A percentile compares a stretch with the other conserved stretches of the same genome.
Evolutionary conservation across 176 grass and related monocot genomes (phyloP).

Genomic region (Tillandsia leiboldiana): DNA sequence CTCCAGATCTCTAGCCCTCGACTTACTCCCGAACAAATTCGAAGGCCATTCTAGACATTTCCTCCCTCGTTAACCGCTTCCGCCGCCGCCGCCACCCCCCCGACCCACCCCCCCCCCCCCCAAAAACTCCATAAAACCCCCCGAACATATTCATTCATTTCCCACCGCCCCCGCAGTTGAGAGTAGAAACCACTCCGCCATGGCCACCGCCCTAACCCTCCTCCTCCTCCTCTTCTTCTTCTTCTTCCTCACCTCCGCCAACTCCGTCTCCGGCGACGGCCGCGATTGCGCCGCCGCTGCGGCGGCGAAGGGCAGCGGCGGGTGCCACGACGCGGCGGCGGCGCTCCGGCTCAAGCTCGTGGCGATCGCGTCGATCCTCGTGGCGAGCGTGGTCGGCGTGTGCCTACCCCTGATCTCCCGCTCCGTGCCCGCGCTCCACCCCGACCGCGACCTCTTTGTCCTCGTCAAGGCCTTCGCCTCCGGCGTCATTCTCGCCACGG

Average conservation of each 20-base stretch:
- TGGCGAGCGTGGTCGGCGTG: slow-evolving; percentile 37
- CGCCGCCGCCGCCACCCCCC: background rate
- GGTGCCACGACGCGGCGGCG: slow-evolving; percentile 6
- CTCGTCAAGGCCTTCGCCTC: slow-evolving; percentile 84
- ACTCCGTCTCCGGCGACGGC: background rate
- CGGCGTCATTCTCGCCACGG: slow-evolving; percentile 81
- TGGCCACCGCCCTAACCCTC: background rate
- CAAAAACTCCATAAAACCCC: background rate
- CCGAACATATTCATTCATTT: background rate
- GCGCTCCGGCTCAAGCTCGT: slow-evolving; percentile 51
- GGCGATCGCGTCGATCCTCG: slow-evolving; percentile 51
- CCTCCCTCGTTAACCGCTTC: background rate
- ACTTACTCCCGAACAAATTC: background rate
- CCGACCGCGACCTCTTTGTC: slow-evolving; percentile 57
- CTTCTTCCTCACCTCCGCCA: background rate
- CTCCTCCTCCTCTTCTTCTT: background rate
- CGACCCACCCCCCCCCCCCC: no score
- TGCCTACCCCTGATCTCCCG: slow-evolving; percentile 57
- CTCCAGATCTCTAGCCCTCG: background rate
- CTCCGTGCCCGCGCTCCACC: slow-evolving; percentile 42
- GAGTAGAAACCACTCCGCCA: background rate
- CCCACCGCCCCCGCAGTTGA: background rate
- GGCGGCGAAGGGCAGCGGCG: background rate
- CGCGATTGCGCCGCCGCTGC: background rate
- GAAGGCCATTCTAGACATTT: background rate